Conservation (phyloP, 2,329 filamentous ascomycete species). For the Rugonectria rugulosa region DNA sequence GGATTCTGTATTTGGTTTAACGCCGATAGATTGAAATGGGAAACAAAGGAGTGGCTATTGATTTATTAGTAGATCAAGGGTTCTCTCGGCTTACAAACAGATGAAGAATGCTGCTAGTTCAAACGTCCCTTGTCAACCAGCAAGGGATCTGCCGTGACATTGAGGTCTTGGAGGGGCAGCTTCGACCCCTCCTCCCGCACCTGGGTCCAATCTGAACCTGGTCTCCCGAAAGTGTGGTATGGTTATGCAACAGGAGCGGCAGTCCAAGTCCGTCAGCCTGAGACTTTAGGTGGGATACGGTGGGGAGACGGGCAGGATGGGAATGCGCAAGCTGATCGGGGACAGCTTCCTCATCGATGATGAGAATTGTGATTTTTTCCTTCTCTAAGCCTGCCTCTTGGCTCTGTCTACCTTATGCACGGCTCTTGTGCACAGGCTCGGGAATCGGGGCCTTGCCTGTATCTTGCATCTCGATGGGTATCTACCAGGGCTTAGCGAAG, state of each 20-base stretch:
- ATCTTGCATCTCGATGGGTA: slow-evolving; percentile 21
- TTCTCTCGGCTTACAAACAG: slow-evolving; percentile 16
- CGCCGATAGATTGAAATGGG: background rate
- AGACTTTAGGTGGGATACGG: background rate
- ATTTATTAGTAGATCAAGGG: slow-evolving; percentile 9
- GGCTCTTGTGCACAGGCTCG: slow-evolving; percentile 2
- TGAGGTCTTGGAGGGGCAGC: slow-evolving; percentile 1
- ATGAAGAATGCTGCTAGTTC: too few species aligned
- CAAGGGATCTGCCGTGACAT: slow-evolving; percentile 2
- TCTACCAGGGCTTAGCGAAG: slow-evolving; percentile 18
- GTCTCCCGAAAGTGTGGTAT: slow-evolving; percentile 7
- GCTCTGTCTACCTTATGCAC: slow-evolving; percentile 6
- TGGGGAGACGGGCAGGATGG: background rate
- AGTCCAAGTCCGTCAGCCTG: slow-evolving; percentile 15
- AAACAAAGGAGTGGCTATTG: background rate
- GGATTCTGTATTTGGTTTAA: background rate
- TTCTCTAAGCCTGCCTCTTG: background rate
- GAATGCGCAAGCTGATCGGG: background rate
- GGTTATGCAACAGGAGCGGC: slow-evolving; percentile 9
- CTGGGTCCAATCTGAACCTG: slow-evolving; percentile 9
- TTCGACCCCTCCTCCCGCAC: slow-evolving; percentile 6
- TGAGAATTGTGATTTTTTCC: too few species aligned
- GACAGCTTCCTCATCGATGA: slow-evolving; percentile 7
- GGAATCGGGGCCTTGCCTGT: slow-evolving; percentile 18
- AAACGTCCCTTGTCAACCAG: background rate